Evolutionary conservation across 176 grass and related monocot genomes (phyloP).

Genomic region (Urochloa ruziziensis): DNA sequence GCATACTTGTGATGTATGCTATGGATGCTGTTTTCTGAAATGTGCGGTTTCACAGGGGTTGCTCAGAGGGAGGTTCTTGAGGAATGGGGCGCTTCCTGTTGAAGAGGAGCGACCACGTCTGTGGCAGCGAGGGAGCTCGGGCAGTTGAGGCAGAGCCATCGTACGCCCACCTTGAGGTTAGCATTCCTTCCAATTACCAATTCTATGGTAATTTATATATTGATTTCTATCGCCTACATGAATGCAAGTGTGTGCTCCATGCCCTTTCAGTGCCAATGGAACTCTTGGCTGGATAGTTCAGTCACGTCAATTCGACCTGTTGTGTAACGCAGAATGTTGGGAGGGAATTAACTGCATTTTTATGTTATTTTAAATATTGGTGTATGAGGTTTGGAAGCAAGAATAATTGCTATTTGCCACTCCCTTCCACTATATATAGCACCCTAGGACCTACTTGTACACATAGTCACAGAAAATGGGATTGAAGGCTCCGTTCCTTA

Average conservation of each 20-base stretch:
- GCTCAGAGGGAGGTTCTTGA: conserved; percentile 91
- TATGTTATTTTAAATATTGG: conserved; percentile 10
- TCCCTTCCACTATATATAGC: conserved; percentile 28
- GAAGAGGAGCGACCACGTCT: conserved; percentile 73
- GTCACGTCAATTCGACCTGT: neutral
- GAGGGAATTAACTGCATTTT: neutral
- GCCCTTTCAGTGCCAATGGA: neutral
- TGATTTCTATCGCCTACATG: neutral
- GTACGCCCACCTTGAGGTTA: conserved; percentile 67
- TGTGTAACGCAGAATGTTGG: neutral
- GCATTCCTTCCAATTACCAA: neutral
- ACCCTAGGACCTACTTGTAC: conserved; percentile 16
- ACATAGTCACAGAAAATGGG: no score
- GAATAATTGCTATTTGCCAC: conserved; percentile 1
- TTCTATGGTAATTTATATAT: neutral
- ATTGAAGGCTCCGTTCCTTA: no score
- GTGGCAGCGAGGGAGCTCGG: conserved; percentile 81
- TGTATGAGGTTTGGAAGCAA: conserved; percentile 20
- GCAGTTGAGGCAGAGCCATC: conserved; percentile 84
- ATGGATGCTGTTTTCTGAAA: neutral
- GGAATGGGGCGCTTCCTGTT: conserved; percentile 37
- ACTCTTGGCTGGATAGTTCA: neutral
- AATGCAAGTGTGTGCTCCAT: neutral
- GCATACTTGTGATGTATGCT: neutral
- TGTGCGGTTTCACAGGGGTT: conserved; percentile 51